A percentile compares a stretch with the other conserved stretches of the same genome.
These are phyloP conservation scores for Coemansia sp. DNA, from an alignment of 192 early-diverging fungal species.

Conservation along the genomic window DNA sequence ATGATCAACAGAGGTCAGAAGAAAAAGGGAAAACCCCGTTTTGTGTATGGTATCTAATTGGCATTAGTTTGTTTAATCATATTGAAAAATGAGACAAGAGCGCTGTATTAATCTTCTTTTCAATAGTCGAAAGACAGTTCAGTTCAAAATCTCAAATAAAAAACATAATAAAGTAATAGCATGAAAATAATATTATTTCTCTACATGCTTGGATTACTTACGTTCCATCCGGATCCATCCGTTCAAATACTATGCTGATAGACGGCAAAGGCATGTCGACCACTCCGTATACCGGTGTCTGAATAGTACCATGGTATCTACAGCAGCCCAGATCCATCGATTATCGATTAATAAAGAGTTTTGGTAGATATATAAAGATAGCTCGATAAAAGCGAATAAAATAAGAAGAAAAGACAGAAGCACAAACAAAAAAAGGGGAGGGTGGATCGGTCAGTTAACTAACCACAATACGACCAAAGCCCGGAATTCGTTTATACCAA, in stretches of 20 bases:
- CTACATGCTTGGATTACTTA: slow-evolving; percentile 31
- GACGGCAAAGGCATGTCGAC: slow-evolving; percentile 19
- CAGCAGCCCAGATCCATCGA: no score
- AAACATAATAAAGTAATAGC: no score
- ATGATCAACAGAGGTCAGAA: slow-evolving; percentile 11
- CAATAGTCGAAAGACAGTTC: no score
- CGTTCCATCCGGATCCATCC: slow-evolving; percentile 34
- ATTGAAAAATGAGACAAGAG: no score
- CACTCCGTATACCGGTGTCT: slow-evolving; percentile 23
- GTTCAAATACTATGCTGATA: slow-evolving; percentile 36
- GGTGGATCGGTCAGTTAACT: background rate
- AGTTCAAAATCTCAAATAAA: no score
- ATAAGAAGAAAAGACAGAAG: background rate
- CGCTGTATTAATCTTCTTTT: no score
- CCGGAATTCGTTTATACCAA: background rate
- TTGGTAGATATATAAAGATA: no score
- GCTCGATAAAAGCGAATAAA: background rate
- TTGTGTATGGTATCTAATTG: no score
- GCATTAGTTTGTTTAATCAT: no score
- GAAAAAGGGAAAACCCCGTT: background rate
- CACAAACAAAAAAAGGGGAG: background rate
- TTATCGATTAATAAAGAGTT: background rate
- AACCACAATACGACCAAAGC: background rate
- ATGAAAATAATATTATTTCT: background rate
- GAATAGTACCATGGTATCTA: slow-evolving; percentile 36